Conservation (phyloP, 495 filamentous ascomycete species). For the Durotheca rogersii region DNA sequence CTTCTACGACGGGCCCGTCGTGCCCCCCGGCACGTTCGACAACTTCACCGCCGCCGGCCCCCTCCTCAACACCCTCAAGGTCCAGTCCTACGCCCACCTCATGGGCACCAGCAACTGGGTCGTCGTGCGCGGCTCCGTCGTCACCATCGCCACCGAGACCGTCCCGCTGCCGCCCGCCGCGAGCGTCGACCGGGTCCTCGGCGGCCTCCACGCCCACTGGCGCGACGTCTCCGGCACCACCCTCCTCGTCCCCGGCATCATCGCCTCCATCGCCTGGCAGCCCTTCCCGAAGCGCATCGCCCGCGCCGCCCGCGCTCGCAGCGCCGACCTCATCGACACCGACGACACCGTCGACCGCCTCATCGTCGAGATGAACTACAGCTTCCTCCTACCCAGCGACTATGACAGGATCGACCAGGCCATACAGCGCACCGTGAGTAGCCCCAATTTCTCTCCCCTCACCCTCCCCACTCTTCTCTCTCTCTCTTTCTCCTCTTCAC, state of each 20-base stretch:
- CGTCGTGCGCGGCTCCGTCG: constrained; percentile 31
- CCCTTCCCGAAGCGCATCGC: constrained; percentile 53
- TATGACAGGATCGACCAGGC: constrained; percentile 50
- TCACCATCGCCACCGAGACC: constrained; percentile 54
- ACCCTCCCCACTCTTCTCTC: too few species aligned
- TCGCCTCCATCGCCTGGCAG: constrained; percentile 56
- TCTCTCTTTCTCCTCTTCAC: too few species aligned
- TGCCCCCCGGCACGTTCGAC: constrained; percentile 55
- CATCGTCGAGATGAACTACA: constrained; percentile 55
- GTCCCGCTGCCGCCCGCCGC: constrained; percentile 46
- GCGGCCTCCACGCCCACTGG: constrained; percentile 52
- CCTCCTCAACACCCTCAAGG: constrained; percentile 24
- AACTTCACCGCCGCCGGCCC: constrained; percentile 49
- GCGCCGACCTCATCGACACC: constrained; percentile 53
- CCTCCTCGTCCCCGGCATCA: constrained; percentile 42
- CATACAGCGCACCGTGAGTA: constrained; percentile 38
- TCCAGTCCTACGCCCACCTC: constrained; percentile 30
- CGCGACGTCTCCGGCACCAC: constrained; percentile 41
- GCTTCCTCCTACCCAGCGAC: constrained; percentile 39
- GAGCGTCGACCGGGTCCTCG: constrained; percentile 45
- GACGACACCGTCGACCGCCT: constrained; percentile 53
- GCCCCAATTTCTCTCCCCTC: too few species aligned
- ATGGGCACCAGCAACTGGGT: constrained; percentile 37
- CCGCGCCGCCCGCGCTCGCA: constrained; percentile 46
- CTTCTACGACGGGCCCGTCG: constrained; percentile 59